Evolutionary conservation across 2,329 filamentous ascomycete species (phyloP), one percentile per base, ranked within the genome.

Genomic region (Epichloe hybrida): DNA sequence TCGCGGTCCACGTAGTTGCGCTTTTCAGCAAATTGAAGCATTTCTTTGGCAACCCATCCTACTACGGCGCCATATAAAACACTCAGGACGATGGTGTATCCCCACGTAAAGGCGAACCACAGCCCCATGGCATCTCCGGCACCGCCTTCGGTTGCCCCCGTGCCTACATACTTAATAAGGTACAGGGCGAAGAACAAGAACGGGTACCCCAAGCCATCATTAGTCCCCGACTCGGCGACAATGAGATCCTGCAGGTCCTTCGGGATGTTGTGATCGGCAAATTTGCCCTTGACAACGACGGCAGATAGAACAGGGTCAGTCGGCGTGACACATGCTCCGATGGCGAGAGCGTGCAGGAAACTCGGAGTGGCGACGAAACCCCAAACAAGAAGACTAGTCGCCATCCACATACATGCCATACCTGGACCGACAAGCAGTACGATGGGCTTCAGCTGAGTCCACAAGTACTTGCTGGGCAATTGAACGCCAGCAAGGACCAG

Each of bases 201-300:
- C 0, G 88, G 89, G 59, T 95, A 95, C 0, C 88, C 88, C 37
- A 91, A 73, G 0, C 90, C 89, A 66, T 95, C 89, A 60, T 95
- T 95, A 1, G 88, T 86, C 2, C 89, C 90, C 0, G 86, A 89
- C 68, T 96, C 89, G 23, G 81, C 84, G 46, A 86, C 77, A 60
- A 88, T 86, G 58, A 88, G 87, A 56, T 84, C 81, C 69, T 95
- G 88, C 46, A 96, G 70, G 31, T 83, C 78, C 52, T 81, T 83
- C 0, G 90, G 88, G 17, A 95, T 83, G 62, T 95, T 93, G 59
- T 89, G 84, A 61, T 95, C 89, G 1, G 90, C 90, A 62, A 95
- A 96, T 59, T 87, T 90, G 35, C 89, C 89, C 70, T 95, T 95
- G 44, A 95, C 88, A 52, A 95, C 95, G 3, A 86, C 86, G 56